These are phyloP conservation scores for Colletotrichum sp. DNA, from an alignment of 2,329 filamentous ascomycete genomes.

Conservation along the genomic window DNA sequence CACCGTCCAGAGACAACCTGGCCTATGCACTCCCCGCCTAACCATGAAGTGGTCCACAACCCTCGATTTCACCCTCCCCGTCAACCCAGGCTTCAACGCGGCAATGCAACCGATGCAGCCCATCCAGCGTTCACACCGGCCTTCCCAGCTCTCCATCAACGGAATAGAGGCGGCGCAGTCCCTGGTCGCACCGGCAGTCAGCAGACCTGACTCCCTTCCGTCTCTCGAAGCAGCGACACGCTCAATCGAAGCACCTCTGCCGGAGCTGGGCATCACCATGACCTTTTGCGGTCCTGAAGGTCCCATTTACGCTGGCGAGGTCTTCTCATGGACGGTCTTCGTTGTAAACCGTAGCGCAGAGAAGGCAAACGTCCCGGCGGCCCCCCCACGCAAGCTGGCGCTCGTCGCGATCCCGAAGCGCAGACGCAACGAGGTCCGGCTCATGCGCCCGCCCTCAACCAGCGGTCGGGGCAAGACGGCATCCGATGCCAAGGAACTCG, in stretches of 20 bases:
- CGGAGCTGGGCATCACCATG: constrained; percentile 75
- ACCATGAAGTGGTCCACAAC: constrained; percentile 71
- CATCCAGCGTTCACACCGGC: constrained; percentile 67
- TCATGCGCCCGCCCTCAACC: constrained; percentile 59
- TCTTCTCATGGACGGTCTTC: constrained; percentile 76
- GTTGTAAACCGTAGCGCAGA: constrained; percentile 73
- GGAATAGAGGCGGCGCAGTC: constrained; percentile 57
- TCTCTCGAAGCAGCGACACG: constrained; percentile 59
- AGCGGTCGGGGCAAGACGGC: constrained; percentile 34
- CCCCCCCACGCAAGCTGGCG: constrained; percentile 68
- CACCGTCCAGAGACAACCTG: constrained; percentile 60
- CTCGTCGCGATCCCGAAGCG: constrained; percentile 71
- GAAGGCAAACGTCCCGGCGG: constrained; percentile 33
- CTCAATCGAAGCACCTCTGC: constrained; percentile 50
- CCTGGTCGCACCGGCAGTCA: constrained; percentile 62
- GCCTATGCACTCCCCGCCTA: constrained; percentile 64
- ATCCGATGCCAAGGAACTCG: constrained; percentile 42
- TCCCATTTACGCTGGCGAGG: constrained; percentile 65
- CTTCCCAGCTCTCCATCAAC: constrained; percentile 68
- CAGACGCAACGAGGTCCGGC: constrained; percentile 60
- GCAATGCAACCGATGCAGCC: constrained; percentile 59
- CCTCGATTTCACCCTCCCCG: constrained; percentile 71
- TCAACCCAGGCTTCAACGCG: constrained; percentile 67
- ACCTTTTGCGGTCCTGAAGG: constrained; percentile 69
- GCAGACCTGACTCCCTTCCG: constrained; percentile 65